These are phyloP conservation scores for Claviceps africana DNA, from an alignment of 2,329 filamentous ascomycete genomes.

Conservation along the genomic window DNA sequence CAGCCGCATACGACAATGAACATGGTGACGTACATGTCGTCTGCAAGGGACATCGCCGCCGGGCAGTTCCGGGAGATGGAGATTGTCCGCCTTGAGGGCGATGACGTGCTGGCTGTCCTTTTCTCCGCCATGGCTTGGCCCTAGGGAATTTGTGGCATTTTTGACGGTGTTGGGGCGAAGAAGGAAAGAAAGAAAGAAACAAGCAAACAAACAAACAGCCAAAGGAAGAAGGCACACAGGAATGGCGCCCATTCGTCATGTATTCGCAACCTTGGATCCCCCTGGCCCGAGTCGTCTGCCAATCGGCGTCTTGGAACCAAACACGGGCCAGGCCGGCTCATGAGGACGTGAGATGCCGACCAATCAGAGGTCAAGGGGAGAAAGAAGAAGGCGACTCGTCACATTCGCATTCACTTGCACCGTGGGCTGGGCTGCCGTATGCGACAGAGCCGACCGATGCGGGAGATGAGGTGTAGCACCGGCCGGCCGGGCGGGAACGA, in stretches of 20 bases:
- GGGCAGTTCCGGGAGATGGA: too few species aligned
- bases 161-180: too few species aligned
- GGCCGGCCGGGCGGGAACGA: neutral
- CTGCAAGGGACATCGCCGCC: too few species aligned
- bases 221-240: neutral
- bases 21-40: too few species aligned
- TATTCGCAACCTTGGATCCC: neutral
- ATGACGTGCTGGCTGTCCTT: too few species aligned
- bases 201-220: neutral
- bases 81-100: too few species aligned
- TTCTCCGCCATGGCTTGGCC: too few species aligned
- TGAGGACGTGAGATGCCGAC: neutral
- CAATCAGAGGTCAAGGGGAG: neutral
- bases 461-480: neutral
- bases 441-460: neutral
- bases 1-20: too few species aligned
- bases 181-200: too few species aligned
- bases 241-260: neutral
- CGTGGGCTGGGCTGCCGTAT: too few species aligned
- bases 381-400: neutral
- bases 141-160: too few species aligned
- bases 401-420: neutral
- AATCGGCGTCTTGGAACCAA: neutral
- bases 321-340: neutral
- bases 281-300: neutral